Conservation (phyloP, 257 asterid genomes). For the Penstemon newberryi region DNA sequence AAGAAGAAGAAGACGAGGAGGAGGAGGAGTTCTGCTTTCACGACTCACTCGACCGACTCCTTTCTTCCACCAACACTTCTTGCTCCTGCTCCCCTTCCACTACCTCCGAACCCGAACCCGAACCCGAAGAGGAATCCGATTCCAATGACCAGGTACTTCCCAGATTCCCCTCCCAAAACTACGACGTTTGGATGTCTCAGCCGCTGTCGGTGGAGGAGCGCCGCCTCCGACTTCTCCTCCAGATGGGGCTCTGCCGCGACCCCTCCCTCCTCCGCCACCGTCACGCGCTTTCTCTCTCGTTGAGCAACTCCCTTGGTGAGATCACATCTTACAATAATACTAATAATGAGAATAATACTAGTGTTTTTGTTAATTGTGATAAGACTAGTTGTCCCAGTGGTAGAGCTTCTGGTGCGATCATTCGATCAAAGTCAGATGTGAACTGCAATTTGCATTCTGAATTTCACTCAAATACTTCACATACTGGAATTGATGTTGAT, state of each 20-base stretch:
- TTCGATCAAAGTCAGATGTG: conserved; percentile 63
- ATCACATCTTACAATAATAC: conserved; percentile 4
- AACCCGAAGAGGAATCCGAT: conserved; percentile 40
- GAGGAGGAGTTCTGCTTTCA: conserved; percentile 58
- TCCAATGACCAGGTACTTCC: conserved; percentile 41
- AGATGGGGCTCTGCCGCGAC: conserved; percentile 84
- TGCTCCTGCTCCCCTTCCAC: conserved; percentile 65
- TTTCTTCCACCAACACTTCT: conserved; percentile 74
- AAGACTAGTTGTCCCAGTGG: conserved; percentile 22
- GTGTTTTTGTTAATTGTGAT: conserved; percentile 24
- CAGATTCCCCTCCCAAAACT: conserved; percentile 59
- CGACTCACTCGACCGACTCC: conserved; percentile 78
- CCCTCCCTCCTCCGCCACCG: conserved; percentile 68
- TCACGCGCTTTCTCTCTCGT: conserved; percentile 45
- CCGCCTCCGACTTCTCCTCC: conserved; percentile 66
- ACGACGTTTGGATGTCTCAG: conserved; percentile 87
- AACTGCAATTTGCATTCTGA: conserved; percentile 35
- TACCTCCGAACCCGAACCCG: conserved; percentile 52
- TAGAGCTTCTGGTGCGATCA: conserved; percentile 39
- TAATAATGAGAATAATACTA: conserved; percentile 3
- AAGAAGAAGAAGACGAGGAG: conserved; percentile 59
- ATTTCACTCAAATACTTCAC: conserved; percentile 15
- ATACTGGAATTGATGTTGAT: conserved; percentile 23
- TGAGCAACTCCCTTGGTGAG: conserved; percentile 24
- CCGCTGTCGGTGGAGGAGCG: conserved; percentile 92